Evolutionary conservation across 2,329 filamentous ascomycete species (phyloP).

Genomic region (Cercospora citrullina): DNA sequence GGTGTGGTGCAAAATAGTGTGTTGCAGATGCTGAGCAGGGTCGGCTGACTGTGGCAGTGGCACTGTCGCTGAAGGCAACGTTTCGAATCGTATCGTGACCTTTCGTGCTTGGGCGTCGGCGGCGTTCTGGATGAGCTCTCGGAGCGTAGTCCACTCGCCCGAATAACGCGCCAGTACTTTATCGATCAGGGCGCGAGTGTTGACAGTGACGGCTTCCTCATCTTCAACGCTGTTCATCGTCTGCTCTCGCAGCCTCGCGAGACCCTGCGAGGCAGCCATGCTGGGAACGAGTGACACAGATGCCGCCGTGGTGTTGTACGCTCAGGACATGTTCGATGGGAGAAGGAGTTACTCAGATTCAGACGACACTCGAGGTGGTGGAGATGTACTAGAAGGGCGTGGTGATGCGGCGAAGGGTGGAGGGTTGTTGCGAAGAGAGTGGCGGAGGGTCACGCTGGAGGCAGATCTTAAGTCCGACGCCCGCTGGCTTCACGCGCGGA

Average conservation of each 20-base stretch:
- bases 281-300: background rate
- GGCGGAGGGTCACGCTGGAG: background rate
- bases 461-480: background rate
- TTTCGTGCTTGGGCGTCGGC: constrained; percentile 90
- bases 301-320: background rate
- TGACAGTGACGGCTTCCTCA: constrained; percentile 96
- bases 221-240: constrained; percentile 83
- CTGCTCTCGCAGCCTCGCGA: constrained; percentile 67
- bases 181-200: constrained; percentile 93
- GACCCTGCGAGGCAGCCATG: constrained; percentile 33
- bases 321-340: constrained; percentile 9
- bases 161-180: constrained; percentile 96
- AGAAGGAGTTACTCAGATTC: background rate
- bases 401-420: background rate
- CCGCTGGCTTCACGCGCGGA: background rate
- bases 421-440: background rate
- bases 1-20: constrained; percentile 81
- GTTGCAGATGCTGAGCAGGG: constrained; percentile 72
- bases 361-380: constrained; percentile 7
- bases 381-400: background rate
- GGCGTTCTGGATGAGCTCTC: constrained; percentile 97
- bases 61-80: constrained; percentile 75
- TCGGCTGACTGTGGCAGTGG: constrained; percentile 67
- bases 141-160: constrained; percentile 83
- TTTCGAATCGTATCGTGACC: constrained; percentile 91